Evolutionary conservation across 805 yeast species (phyloP).

Genomic region (Teunomyces barrocoloradensis): DNA sequence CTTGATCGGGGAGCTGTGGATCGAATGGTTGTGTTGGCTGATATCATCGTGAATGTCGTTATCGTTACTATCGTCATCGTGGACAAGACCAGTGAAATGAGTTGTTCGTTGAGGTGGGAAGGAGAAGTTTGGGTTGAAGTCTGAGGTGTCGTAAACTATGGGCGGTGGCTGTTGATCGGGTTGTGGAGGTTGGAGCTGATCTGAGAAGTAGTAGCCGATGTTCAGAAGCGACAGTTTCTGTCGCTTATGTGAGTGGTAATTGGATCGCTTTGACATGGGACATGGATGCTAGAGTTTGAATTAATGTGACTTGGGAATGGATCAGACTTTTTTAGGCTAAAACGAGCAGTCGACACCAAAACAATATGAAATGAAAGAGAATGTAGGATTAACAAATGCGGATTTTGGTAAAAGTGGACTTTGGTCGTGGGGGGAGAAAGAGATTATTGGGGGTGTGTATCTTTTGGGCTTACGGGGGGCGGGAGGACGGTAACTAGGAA

Average conservation of each 20-base stretch:
- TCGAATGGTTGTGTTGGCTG: slow-evolving; percentile 5
- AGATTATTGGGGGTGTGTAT: background rate
- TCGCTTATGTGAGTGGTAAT: slow-evolving; percentile 30
- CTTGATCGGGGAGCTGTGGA: slow-evolving; percentile 14
- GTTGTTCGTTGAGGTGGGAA: slow-evolving; percentile 16
- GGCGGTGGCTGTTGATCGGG: slow-evolving; percentile 4
- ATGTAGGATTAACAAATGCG: slow-evolving; percentile 4
- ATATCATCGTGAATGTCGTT: slow-evolving; percentile 3
- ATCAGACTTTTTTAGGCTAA: slow-evolving; percentile 3
- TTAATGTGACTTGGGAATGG: background rate
- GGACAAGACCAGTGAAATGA: slow-evolving; percentile 3
- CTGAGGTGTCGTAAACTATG: slow-evolving; percentile 8
- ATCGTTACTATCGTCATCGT: slow-evolving; percentile 2
- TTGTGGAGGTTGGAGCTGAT: slow-evolving; percentile 6
- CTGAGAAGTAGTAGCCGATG: slow-evolving; percentile 25
- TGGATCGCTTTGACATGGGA: slow-evolving; percentile 3
- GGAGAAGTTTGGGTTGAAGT: slow-evolving; percentile 13
- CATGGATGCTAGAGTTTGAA: slow-evolving; percentile 1
- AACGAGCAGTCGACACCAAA: slow-evolving; percentile 3
- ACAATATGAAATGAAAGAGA: slow-evolving; percentile 4
- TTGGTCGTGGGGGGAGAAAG: slow-evolving; percentile 2
- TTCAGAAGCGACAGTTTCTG: slow-evolving; percentile 36
- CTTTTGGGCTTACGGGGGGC: slow-evolving; percentile 6
- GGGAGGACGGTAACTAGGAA: slow-evolving; percentile 2
- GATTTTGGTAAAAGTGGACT: background rate